Evolutionary conservation across 352 stramenopile genomes (phyloP).

Genomic region (Globisporangium megalacanthum): DNA sequence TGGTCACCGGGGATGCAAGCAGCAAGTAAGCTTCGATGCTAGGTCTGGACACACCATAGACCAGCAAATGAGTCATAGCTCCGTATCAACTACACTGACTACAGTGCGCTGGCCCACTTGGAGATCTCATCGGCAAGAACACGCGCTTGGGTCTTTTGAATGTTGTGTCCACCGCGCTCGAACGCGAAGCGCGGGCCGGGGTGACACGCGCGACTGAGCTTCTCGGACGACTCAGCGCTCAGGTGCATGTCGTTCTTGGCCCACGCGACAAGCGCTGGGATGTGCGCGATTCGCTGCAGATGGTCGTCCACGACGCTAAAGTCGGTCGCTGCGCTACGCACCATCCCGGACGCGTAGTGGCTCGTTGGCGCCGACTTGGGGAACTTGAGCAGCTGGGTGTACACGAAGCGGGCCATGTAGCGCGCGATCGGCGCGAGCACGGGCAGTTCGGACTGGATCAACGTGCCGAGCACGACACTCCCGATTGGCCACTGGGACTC

Average conservation of each 20-base stretch:
- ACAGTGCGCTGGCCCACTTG: conserved; percentile 3
- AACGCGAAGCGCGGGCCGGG: conserved; percentile 39
- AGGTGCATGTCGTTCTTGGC: conserved; percentile 37
- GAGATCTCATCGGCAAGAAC: conserved; percentile 4
- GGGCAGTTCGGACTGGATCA: conserved; percentile 5
- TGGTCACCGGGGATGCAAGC: too few species aligned
- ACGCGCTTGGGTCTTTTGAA: conserved; percentile 61
- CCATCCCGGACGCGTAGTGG: conserved; percentile 54
- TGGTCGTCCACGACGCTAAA: conserved; percentile 33
- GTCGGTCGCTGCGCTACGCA: conserved; percentile 40
- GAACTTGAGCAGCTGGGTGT: conserved; percentile 43
- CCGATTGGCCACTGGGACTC: conserved; percentile 7
- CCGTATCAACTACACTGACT: too few species aligned
- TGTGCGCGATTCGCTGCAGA: conserved; percentile 18
- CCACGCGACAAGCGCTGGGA: conserved; percentile 50
- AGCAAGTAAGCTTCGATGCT: too few species aligned
- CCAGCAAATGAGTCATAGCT: too few species aligned
- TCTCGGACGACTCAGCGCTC: conserved; percentile 2
- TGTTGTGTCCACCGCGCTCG: conserved; percentile 50
- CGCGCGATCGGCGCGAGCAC: not conserved
- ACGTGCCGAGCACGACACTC: conserved; percentile 1
- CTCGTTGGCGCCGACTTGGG: conserved; percentile 26
- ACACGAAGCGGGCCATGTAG: conserved; percentile 17
- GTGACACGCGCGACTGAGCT: conserved; percentile 15
- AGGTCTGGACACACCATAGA: too few species aligned